phyloP scores from a whole-genome alignment of 1,139 yeast genomes.

The Candida neerlandica region DNA sequence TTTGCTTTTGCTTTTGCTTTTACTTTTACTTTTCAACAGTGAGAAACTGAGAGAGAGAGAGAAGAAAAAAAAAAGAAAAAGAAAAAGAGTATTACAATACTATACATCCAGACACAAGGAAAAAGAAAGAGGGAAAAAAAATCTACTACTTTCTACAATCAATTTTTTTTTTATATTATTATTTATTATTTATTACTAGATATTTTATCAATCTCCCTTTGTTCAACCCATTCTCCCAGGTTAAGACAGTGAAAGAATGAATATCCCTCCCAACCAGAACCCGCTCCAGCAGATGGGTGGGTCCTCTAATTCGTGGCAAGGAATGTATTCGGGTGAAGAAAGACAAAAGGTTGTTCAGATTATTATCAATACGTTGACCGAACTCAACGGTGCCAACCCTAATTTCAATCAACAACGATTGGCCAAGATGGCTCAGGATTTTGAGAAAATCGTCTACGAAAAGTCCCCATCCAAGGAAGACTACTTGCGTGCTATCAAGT shows the following conservation, averaged over 20 bases:
- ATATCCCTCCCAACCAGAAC: conserved; percentile 9
- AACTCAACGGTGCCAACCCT: conserved; percentile 36
- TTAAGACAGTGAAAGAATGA: conserved; percentile 4
- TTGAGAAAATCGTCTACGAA: conserved; percentile 46
- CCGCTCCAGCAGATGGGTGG: conserved; percentile 8
- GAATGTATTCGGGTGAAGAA: conserved; percentile 40
- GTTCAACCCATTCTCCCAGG: background rate
- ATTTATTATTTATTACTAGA: background rate
- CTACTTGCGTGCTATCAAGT: conserved; percentile 40
- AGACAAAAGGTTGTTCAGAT: conserved; percentile 47
- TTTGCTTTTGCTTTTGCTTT: too few species aligned
- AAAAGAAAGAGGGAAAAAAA: background rate
- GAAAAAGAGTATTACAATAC: background rate
- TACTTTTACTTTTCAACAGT: too few species aligned
- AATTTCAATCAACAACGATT: conserved; percentile 43
- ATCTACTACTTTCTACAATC: background rate
- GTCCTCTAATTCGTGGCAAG: conserved; percentile 34
- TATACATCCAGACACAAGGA: background rate
- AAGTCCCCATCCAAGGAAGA: conserved; percentile 44
- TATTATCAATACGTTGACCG: conserved; percentile 42
- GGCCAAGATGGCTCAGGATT: conserved; percentile 46
- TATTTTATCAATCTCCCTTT: background rate
- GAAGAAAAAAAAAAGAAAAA: background rate
- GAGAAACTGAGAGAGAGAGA: background rate
- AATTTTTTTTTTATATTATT: conserved; percentile 2